A percentile compares a stretch with the other conserved stretches of the same genome.
Evolutionary conservation across 179 eudicot species (phyloP).

Genomic region (Beta lomatogona): DNA sequence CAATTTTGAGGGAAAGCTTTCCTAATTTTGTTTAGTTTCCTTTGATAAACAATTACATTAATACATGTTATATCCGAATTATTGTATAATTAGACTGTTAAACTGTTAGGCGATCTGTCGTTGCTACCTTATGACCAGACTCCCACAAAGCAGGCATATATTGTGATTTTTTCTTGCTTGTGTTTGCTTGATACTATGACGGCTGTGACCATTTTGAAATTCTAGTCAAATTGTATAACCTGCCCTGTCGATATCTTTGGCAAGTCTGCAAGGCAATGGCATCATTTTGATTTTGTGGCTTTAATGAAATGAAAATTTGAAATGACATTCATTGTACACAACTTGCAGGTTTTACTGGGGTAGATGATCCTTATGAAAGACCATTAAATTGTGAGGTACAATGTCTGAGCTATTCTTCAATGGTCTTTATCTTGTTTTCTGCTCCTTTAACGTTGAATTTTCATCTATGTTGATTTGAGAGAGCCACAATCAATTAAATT

Average conservation of each 20-base stretch:
- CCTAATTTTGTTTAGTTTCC: too few relatives aligned
- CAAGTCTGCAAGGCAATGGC: not conserved
- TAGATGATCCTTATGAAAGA: slow-evolving; percentile 85
- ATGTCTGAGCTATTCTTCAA: slow-evolving; percentile 1
- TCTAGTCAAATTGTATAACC: not conserved
- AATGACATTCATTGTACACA: slow-evolving; percentile 3
- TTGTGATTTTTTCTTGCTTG: not conserved
- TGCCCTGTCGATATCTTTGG: not conserved
- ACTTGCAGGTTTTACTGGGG: slow-evolving; percentile 77
- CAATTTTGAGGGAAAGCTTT: too few relatives aligned
- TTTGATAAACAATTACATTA: too few relatives aligned
- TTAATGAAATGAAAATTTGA: slow-evolving; percentile 1
- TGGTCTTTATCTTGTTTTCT: slow-evolving; percentile 6
- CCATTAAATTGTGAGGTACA: slow-evolving; percentile 74
- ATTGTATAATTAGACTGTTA: not conserved
- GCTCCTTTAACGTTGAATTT: not conserved
- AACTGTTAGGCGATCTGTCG: slow-evolving; percentile 1
- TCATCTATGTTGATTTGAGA: not conserved
- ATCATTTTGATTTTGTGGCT: not conserved
- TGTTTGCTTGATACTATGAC: not conserved
- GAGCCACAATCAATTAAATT: not conserved
- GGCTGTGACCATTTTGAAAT: not conserved
- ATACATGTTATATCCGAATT: not conserved
- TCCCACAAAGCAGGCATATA: not conserved
- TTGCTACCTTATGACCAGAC: slow-evolving; percentile 5